Base-by-base conservation (phyloP, 2,329 filamentous ascomycete genomes). In the Phoma sp. region DNA sequence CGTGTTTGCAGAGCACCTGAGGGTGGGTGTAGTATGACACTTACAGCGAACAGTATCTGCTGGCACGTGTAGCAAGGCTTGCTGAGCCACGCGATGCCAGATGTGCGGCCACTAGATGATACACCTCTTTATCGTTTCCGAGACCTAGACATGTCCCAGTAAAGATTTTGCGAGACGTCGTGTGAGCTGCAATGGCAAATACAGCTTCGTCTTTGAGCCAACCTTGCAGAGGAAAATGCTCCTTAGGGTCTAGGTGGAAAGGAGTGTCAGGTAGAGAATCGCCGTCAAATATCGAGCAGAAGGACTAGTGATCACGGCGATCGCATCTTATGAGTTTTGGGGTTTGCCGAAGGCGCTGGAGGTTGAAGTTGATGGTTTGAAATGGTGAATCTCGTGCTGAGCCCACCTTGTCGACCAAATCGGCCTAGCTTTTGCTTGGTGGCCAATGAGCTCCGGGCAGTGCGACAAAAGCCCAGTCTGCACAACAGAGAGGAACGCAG, bases 211-310 rank as follows among this genome's bases (percentile, higher is more conserved):
- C 52, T 56, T 59, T 57, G 51, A 62, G 53, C 57, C 55, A 59
- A 58, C 58, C 61, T 59, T 65, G 61, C 64, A 65, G 62, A 66
- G 24, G 64, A 60, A 62, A 71, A 69, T 72, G 66, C 65, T 73
- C 68, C 59, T 49, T 57, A 63, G 46, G 64, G 55, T 59, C 60
- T 62, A 56, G 61, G 46, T 47, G 58, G 43, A 55, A 40, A 56
- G 33, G 22, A 52, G 43, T 17, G 43, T 22, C 13, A 39, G 37
- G 57, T 44, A 27, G 55, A 45, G 41, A 19, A 47, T 22, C 29
- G 43, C 25, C 32, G 27, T 38, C 12, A 53, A 39, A 33, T 48
- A 37, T 19, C 12, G 13, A 43, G 45, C 44, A 57, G 41, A 46
- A 40, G 37, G n/a, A 17, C 43, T 22, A 9, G n/a, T 12, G 19